Evolutionary conservation across 805 yeast species (phyloP).

Genomic region (Yamadazyma philogaea): DNA sequence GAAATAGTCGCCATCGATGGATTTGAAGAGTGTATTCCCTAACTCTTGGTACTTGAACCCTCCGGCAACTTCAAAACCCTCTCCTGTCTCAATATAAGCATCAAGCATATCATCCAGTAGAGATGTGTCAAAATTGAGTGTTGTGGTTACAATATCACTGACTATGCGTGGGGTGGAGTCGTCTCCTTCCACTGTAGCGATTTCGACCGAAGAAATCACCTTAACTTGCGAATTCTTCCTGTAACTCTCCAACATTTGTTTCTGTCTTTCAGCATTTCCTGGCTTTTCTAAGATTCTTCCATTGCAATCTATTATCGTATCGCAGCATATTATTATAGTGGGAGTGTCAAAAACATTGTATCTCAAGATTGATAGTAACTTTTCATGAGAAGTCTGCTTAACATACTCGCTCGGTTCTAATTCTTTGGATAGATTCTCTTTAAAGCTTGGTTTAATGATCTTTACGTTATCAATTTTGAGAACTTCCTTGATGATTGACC

Average conservation of each 20-base stretch:
- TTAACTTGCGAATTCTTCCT: slow-evolving; percentile 17
- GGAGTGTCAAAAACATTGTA: slow-evolving; percentile 8
- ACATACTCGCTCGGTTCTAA: slow-evolving; percentile 58
- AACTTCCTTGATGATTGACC: slow-evolving; percentile 59
- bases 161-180: background rate
- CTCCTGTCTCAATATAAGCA: slow-evolving; percentile 64
- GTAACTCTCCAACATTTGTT: slow-evolving; percentile 28
- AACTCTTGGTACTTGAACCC: slow-evolving; percentile 82
- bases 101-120: slow-evolving; percentile 55
- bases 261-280: slow-evolving; percentile 23
- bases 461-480: slow-evolving; percentile 47
- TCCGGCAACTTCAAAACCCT: slow-evolving; percentile 84
- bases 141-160: slow-evolving; percentile 28
- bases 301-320: slow-evolving; percentile 66
- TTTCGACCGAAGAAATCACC: slow-evolving; percentile 35
- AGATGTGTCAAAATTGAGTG: slow-evolving; percentile 42
- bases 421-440: slow-evolving; percentile 68
- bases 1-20: slow-evolving; percentile 74
- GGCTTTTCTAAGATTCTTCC: slow-evolving; percentile 81
- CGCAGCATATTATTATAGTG: slow-evolving; percentile 54
- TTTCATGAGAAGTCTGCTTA: slow-evolving; percentile 61
- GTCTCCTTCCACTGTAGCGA: slow-evolving; percentile 17
- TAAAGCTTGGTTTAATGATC: slow-evolving; percentile 64
- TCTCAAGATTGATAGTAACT: slow-evolving; percentile 58
- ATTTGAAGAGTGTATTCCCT: slow-evolving; percentile 62